Evolutionary conservation across 768 basidiomycete species (phyloP).

Genomic region (Trametes gibbosa): DNA sequence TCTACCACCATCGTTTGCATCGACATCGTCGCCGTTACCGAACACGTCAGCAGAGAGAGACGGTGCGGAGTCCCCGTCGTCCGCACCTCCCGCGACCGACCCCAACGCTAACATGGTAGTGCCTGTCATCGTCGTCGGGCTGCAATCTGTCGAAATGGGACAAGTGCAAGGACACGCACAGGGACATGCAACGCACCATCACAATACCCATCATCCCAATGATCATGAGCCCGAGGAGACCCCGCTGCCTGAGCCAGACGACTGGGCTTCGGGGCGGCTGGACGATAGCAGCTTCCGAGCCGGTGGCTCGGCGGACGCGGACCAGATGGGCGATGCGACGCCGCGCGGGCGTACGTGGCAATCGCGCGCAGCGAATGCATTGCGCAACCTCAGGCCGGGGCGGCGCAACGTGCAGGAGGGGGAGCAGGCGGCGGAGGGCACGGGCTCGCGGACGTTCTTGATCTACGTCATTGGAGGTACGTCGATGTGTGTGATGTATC

Average conservation of each 20-base stretch:
- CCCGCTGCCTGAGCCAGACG: background rate
- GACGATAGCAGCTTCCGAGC: constrained; percentile 1
- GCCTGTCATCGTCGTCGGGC: constrained; percentile 80
- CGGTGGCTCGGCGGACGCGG: constrained; percentile 7
- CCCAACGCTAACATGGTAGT: constrained; percentile 47
- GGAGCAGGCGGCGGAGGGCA: constrained; percentile 22
- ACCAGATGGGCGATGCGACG: background rate
- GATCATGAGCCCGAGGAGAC: background rate
- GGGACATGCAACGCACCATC: background rate
- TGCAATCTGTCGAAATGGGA: constrained; percentile 67
- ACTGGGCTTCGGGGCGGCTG: background rate
- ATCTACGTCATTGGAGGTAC: constrained; percentile 87
- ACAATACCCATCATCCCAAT: constrained; percentile 1
- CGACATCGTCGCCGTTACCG: background rate
- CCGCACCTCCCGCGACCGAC: constrained; percentile 16
- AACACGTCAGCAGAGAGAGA: constrained; percentile 1
- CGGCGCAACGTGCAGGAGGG: constrained; percentile 14
- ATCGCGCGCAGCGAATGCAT: constrained; percentile 59
- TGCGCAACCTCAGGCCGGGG: constrained; percentile 46
- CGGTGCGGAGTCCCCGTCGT: constrained; percentile 18
- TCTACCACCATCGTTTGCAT: background rate
- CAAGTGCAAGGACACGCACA: constrained; percentile 21
- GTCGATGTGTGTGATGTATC: constrained; percentile 12
- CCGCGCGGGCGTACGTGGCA: constrained; percentile 49
- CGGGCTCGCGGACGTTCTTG: constrained; percentile 70